phyloP scores from a whole-genome alignment of 805 yeast genomes.

The Yarrowia sp. region DNA sequence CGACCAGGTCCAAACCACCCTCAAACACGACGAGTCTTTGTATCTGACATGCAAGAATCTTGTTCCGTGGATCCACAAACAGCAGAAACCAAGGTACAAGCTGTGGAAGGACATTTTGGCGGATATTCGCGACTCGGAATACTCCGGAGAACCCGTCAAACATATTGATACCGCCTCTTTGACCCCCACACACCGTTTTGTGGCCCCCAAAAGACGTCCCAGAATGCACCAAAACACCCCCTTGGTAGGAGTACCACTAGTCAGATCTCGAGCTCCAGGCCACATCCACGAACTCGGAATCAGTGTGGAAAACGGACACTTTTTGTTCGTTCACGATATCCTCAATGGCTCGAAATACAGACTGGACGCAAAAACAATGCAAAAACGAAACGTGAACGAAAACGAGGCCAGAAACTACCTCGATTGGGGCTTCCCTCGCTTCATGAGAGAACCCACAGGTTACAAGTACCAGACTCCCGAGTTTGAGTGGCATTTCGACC shows the following conservation, averaged over 20 bases:
- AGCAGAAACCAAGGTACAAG: neutral
- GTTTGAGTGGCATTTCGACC: neutral
- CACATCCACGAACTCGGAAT: neutral
- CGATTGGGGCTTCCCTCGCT: neutral
- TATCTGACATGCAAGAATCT: neutral
- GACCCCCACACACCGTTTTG: neutral
- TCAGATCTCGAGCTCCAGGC: neutral
- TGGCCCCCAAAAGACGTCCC: conserved; percentile 2
- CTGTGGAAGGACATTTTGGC: neutral
- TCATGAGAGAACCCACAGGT: neutral
- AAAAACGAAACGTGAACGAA: neutral
- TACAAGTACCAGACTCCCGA: neutral
- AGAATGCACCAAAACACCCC: conserved; percentile 3
- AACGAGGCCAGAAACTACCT: neutral
- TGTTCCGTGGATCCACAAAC: conserved; percentile 1
- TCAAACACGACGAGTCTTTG: neutral
- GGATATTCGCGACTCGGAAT: neutral
- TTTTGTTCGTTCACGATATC: neutral
- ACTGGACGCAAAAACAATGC: neutral
- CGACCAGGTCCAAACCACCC: neutral
- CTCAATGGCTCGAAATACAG: neutral
- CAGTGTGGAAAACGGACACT: neutral
- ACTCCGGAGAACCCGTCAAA: neutral
- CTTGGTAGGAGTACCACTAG: neutral
- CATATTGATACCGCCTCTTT: neutral